Percentiles rank a stretch among this genome's conserved stretches.
Conservation (phyloP, 2,329 filamentous ascomycete genomes). For the Hypoxylon sp. region DNA sequence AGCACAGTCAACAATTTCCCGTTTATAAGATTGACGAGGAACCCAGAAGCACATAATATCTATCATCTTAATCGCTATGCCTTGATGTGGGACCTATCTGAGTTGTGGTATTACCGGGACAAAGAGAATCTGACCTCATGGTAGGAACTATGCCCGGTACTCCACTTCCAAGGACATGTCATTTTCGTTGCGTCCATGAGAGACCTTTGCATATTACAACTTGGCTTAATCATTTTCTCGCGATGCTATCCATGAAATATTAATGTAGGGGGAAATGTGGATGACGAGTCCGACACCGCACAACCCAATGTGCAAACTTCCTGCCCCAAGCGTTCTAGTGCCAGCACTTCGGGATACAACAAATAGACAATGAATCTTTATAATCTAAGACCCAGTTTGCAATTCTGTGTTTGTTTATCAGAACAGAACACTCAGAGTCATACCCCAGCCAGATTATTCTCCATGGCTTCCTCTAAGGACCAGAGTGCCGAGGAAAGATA, state of each 20-base stretch:
- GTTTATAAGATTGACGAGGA: not conserved
- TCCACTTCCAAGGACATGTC: not conserved
- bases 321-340: not conserved
- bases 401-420: not conserved
- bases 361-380: not conserved
- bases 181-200: not conserved
- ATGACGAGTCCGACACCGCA: not conserved
- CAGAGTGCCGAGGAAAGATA: conserved; percentile 24
- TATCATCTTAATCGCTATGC: not conserved
- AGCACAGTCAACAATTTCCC: not conserved
- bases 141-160: not conserved
- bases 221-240: not conserved
- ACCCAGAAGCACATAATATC: not conserved
- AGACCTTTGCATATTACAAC: not conserved
- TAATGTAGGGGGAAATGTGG: not conserved
- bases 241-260: not conserved
- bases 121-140: conserved; percentile 11
- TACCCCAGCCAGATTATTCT: not conserved
- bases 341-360: not conserved
- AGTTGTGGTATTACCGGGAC: conserved; percentile 6
- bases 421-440: not conserved
- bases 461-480: conserved; percentile 12
- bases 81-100: conserved; percentile 1
- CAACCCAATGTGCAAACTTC: not conserved
- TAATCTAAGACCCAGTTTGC: not conserved